phyloP scores from a whole-genome alignment of 2,329 filamentous ascomycete species.

The Aureobasidium mangrovei region DNA sequence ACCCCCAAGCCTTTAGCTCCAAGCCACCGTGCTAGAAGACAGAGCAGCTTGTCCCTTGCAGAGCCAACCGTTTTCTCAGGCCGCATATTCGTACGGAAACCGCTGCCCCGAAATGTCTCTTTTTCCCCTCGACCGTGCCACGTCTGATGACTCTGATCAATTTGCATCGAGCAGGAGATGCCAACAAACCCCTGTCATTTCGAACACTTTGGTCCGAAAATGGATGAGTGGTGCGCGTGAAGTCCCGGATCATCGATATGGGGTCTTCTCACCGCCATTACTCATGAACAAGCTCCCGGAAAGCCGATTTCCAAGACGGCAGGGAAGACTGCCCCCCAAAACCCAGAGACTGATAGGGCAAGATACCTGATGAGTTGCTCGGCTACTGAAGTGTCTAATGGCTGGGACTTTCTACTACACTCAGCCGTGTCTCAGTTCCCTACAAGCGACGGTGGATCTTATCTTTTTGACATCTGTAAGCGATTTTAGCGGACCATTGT shows the following conservation, averaged over 20 bases:
- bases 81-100: slow-evolving; percentile 2
- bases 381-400: background rate
- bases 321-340: slow-evolving; percentile 1
- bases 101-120: slow-evolving; percentile 11
- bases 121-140: slow-evolving; percentile 10
- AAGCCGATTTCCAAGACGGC: slow-evolving; percentile 12
- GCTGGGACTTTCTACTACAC: background rate
- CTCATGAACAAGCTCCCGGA: slow-evolving; percentile 8
- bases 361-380: slow-evolving; percentile 1
- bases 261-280: slow-evolving; percentile 11
- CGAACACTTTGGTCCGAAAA: slow-evolving; percentile 2
- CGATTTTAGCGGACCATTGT: slow-evolving; percentile 10
- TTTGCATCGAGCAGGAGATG: slow-evolving; percentile 5
- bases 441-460: slow-evolving; percentile 12
- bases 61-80: slow-evolving; percentile 14
- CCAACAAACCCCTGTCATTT: slow-evolving; percentile 8
- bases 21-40: slow-evolving; percentile 13
- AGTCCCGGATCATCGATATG: slow-evolving; percentile 8
- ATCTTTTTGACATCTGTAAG: slow-evolving; percentile 12
- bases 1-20: slow-evolving; percentile 5
- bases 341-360: slow-evolving; percentile 1
- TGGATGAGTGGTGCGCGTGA: background rate
- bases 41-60: slow-evolving; percentile 13
- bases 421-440: slow-evolving; percentile 10
- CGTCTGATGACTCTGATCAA: slow-evolving; percentile 1